Evolutionary conservation across 108 stramenopile species (phyloP), one percentile per base, ranked within the genome.

Genomic region (Chaetoceros tenuissimus): DNA sequence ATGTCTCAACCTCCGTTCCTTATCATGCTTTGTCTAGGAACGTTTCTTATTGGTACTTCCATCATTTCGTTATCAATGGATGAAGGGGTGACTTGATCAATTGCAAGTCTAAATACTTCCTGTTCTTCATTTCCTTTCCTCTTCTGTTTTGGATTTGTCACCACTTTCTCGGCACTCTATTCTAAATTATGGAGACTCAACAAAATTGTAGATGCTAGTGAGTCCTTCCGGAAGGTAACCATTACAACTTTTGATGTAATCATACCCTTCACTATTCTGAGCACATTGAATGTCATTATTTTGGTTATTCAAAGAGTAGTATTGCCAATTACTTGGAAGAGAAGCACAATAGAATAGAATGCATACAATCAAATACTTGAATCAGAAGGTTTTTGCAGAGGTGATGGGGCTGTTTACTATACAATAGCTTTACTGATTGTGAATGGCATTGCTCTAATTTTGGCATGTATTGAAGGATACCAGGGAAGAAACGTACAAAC

Each of bases 151-250:
- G 84, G 84, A 53, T 85, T 78, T 48, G 60, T 69, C 0, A 62
- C 55, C 13, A 62, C 64, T 1, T 73, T 81, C 46, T 59, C 71
- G 0, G 77, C 78, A 16, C 66, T 85, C 1, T 75, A 71, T 43
- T 52, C 69, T 51, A 85, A 85, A 60, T 67, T 69, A 25, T 85
- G 77, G 77, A 59, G 77, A 46, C 29, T 81, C 48, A 78, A 73
- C 44, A 52, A 48, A 28, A 48, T 76, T 22, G 51, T 66, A 48
- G 20, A 75, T 59, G 47, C 57, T 44, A 55, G 62, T 20, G 31
- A 47, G 18, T 48, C 63, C 25, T 44, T 70, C 16, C 65, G 64
- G 28, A 34, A 57, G 18, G 53, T 71, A 23, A 59, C 31, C 51
- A 56, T 75, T 7, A 29, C 57, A 3, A 24, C 28, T 1, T 7